Evolutionary conservation across 257 asterid species (phyloP).

Genomic region (Solanum microdontum): DNA sequence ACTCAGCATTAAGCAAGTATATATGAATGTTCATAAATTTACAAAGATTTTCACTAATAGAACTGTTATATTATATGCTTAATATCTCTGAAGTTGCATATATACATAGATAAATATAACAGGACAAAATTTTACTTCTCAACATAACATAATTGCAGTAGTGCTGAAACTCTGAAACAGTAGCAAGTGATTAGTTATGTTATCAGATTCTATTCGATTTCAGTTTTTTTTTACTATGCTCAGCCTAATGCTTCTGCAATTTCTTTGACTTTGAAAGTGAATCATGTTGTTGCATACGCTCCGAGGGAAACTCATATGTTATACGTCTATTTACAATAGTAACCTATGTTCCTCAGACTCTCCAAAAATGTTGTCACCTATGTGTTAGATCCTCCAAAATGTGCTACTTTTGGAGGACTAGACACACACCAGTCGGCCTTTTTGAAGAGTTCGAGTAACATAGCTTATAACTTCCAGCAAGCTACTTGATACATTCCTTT

Average conservation of each 20-base stretch:
- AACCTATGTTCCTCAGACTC: background rate
- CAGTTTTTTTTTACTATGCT: background rate
- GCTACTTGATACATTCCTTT: no score
- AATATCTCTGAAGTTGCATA: background rate
- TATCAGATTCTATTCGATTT: background rate
- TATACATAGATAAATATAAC: background rate
- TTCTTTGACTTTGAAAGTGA: background rate
- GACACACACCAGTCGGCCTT: background rate
- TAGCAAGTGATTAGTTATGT: background rate
- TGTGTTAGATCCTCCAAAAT: background rate
- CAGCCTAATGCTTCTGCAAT: background rate
- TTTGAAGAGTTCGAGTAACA: background rate
- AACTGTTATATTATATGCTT: background rate
- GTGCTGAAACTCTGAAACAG: background rate
- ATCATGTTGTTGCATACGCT: background rate
- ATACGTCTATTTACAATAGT: background rate
- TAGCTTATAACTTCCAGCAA: background rate
- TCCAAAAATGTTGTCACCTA: background rate
- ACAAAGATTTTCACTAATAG: background rate
- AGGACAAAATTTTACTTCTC: background rate
- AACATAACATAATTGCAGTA: background rate
- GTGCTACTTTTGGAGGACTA: background rate
- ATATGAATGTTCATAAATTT: background rate
- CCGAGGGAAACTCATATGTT: background rate
- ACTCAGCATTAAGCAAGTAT: background rate